A percentile compares a stretch with the other conserved stretches of the same genome.
phyloP scores from a whole-genome alignment of 129 eudicot genomes.

The Silybum marianum region DNA sequence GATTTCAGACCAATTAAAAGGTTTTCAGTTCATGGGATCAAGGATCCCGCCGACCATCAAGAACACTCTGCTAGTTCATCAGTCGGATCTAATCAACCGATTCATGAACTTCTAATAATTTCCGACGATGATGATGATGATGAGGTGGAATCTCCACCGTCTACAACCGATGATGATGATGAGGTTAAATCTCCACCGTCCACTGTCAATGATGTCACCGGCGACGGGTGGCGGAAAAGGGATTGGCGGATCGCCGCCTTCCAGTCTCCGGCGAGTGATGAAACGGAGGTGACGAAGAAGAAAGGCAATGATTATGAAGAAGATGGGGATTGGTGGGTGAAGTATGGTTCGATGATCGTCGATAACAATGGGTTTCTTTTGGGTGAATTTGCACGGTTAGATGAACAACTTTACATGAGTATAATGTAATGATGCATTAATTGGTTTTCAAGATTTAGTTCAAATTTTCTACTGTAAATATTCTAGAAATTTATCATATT shows the following conservation, averaged over 20 bases:
- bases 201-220: neutral
- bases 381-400: slow-evolving; percentile 15
- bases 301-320: neutral
- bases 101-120: neutral
- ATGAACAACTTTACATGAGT: slow-evolving; percentile 23
- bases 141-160: neutral
- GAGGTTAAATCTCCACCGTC: neutral
- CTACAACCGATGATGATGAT: neutral
- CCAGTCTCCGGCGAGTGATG: neutral
- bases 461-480: neutral
- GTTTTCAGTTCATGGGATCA: neutral
- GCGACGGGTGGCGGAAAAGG: neutral
- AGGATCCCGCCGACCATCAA: neutral
- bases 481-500: neutral
- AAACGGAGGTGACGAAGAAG: neutral
- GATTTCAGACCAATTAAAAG: neutral
- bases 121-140: slow-evolving; percentile 5
- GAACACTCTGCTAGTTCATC: neutral
- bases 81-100: slow-evolving; percentile 3
- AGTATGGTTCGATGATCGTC: slow-evolving; percentile 6
- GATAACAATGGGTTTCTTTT: slow-evolving; percentile 20
- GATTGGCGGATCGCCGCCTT: neutral
- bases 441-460: neutral
- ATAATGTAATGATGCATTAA: neutral
- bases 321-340: neutral